Conservation (phyloP, 805 yeast species). For the Metschnikowia koreensis region DNA sequence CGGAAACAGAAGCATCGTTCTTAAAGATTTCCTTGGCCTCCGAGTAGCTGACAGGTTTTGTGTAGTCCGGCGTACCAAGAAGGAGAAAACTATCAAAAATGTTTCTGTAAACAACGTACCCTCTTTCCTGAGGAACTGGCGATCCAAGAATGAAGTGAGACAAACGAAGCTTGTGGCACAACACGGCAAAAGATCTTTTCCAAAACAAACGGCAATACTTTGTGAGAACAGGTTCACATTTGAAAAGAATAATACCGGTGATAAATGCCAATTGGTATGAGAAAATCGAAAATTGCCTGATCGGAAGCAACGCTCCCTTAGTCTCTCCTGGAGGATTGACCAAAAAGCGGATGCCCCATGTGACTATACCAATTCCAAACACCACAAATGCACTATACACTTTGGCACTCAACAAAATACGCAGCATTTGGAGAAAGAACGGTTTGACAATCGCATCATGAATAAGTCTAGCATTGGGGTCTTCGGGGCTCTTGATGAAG, state of each 20-base stretch:
- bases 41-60: conserved; percentile 50
- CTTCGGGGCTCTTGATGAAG: conserved; percentile 92
- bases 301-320: conserved; percentile 25
- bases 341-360: conserved; percentile 44
- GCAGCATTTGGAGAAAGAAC: conserved; percentile 63
- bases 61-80: conserved; percentile 50
- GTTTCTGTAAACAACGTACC: conserved; percentile 58
- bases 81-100: conserved; percentile 43
- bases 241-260: conserved; percentile 5
- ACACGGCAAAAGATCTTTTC: conserved; percentile 54
- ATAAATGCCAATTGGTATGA: conserved; percentile 1
- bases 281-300: conserved; percentile 16
- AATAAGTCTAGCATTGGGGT: conserved; percentile 80
- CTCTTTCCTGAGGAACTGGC: conserved; percentile 67
- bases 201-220: conserved; percentile 53
- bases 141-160: conserved; percentile 76
- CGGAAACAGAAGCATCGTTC: conserved; percentile 39
- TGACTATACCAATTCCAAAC: conserved; percentile 68
- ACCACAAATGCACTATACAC: conserved; percentile 73
- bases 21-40: conserved; percentile 47
- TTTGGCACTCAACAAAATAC: conserved; percentile 69
- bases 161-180: conserved; percentile 59
- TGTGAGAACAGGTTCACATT: conserved; percentile 10
- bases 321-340: conserved; percentile 17
- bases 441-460: conserved; percentile 86